phyloP scores from a whole-genome alignment of 73 alveolate genomes.

The Blepharisma japonicum region DNA sequence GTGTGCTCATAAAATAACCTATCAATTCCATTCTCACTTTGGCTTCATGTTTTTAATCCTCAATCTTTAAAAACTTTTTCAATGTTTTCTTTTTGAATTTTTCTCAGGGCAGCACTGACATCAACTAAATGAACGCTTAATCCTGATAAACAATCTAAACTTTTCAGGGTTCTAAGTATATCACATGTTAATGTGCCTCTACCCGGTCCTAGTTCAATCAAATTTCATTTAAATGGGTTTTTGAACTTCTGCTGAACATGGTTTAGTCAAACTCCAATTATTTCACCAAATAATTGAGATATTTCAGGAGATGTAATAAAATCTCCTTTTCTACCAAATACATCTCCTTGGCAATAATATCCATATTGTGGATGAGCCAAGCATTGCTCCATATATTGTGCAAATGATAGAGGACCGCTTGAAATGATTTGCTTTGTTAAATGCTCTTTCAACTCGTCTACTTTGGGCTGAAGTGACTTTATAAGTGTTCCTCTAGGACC shows the following conservation, averaged over 20 bases:
- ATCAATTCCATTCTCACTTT: slow-evolving; percentile 12
- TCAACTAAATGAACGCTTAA: slow-evolving; percentile 56
- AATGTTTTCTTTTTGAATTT: slow-evolving; percentile 54
- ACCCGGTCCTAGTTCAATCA: slow-evolving; percentile 91
- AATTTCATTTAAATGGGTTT: slow-evolving; percentile 44
- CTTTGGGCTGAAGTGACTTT: background rate
- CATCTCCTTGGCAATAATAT: slow-evolving; percentile 73
- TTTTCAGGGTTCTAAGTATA: slow-evolving; percentile 65
- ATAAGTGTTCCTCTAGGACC: slow-evolving; percentile 1
- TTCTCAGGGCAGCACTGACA: slow-evolving; percentile 47
- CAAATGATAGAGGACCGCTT: slow-evolving; percentile 39
- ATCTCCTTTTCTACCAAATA: slow-evolving; percentile 83
- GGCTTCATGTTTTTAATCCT: slow-evolving; percentile 35
- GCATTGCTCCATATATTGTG: slow-evolving; percentile 61
- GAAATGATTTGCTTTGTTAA: background rate
- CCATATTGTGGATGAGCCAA: slow-evolving; percentile 64
- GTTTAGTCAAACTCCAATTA: slow-evolving; percentile 45
- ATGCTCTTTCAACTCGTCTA: background rate
- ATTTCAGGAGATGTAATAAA: slow-evolving; percentile 89
- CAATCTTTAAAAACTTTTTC: slow-evolving; percentile 20
- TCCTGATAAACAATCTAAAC: slow-evolving; percentile 49
- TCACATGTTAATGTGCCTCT: slow-evolving; percentile 77
- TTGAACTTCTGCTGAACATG: slow-evolving; percentile 34
- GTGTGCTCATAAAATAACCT: slow-evolving; percentile 31
- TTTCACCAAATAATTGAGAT: slow-evolving; percentile 84